Conservation (phyloP, 495 filamentous ascomycete genomes). For the Mytilinidion resinicola region DNA sequence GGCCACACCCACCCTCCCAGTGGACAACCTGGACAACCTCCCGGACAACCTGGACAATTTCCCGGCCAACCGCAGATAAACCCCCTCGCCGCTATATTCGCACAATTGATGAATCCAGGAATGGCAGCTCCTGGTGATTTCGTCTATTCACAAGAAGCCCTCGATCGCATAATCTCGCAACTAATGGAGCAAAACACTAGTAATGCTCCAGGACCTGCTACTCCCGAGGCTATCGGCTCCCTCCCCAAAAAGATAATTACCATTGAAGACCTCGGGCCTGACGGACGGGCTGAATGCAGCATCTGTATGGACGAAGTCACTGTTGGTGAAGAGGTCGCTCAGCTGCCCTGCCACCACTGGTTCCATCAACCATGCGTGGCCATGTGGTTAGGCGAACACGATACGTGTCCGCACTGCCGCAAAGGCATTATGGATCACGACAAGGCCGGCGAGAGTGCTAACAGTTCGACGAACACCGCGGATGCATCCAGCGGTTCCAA, state of each 20-base stretch:
- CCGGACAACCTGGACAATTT: neutral
- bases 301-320: constrained; percentile 89
- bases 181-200: constrained; percentile 77
- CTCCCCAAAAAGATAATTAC: constrained; percentile 61
- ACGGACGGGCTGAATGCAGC: constrained; percentile 71
- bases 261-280: constrained; percentile 57
- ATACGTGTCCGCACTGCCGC: constrained; percentile 86
- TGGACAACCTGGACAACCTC: neutral
- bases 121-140: constrained; percentile 63
- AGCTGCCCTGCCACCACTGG: constrained; percentile 86
- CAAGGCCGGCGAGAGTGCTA: neutral
- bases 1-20: constrained; percentile 1
- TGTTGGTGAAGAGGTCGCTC: constrained; percentile 65
- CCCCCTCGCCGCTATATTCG: constrained; percentile 38
- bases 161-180: constrained; percentile 81
- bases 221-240: constrained; percentile 61
- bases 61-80: constrained; percentile 6
- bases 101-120: constrained; percentile 51
- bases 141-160: constrained; percentile 85
- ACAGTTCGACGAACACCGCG: neutral
- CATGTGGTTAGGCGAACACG: constrained; percentile 78
- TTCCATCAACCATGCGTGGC: constrained; percentile 76
- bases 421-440: constrained; percentile 51
- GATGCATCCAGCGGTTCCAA: neutral
- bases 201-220: constrained; percentile 77